Base-by-base conservation (phyloP, 495 filamentous ascomycete species). In the Pseudotulostoma volvatum region DNA sequence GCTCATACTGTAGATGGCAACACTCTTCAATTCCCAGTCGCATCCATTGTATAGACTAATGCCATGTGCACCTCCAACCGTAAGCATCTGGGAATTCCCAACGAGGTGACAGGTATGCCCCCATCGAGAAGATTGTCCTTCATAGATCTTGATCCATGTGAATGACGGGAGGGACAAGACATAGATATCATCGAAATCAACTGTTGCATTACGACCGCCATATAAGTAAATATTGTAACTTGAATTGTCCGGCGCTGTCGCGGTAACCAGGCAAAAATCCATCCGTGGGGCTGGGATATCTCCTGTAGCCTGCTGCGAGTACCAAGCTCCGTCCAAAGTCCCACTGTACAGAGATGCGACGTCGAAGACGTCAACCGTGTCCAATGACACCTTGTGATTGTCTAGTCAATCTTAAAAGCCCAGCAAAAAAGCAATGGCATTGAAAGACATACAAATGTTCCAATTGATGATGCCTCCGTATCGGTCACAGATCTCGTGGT, bases 101-200 rank as follows among this genome's bases (percentile, higher is more conserved):
- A 50, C 53, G 15, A 52, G 23, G 31, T 63, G 59, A 38, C 63
- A 67, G 9, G 53, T 63, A 23, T 59, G 55, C 13, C 51, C 54
- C 39, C 41, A 62, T 4, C 58, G 48, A 8, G 59, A 56, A 25
- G 36, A 53, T 38, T 3, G 47, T 52, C 59, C 59, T 28, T 28
- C 5, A 11, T 28, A 28, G 23, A 28, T 28, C 5, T 28, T 28
- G 5, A 28, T 28, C 23, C 23, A 28, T 11, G 5, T 28, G 11
- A 61, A 63, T 18, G 56, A 56, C 3, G 56, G 59, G 9, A 63
- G 18, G 1, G 53, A 53, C 4, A 63, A 46, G 13, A 61, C 45
- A 36, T 54, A 59, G 9, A 59, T 37, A 21, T 63, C 56, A 23
- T 61, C 59, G 5, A 28, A 5, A 28, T 28, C 23, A 38, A 46